Base-by-base conservation (phyloP, 768 basidiomycete species). In the Pisolithus microcarpus region DNA sequence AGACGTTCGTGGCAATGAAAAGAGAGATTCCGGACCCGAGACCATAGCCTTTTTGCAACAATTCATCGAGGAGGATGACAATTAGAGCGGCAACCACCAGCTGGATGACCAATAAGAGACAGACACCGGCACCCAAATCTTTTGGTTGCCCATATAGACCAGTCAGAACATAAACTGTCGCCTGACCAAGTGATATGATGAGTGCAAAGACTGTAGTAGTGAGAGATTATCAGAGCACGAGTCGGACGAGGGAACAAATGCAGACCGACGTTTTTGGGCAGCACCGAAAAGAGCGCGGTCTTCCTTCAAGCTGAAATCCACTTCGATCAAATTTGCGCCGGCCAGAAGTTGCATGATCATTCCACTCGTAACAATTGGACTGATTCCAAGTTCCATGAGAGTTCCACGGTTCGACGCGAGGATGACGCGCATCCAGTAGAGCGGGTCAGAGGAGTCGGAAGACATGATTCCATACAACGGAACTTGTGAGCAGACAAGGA, bases 341-440 rank as follows among this genome's bases (percentile, higher is more conserved):
- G 95, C 93, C 55, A 99, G 79, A 40, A 99, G 85, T 71, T 99
- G 96, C 91, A 99, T 98, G 70, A 97, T 99, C 95, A 97, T 98
- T 63, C 96, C 96, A 47, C 87, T 90, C 9, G 96, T 99, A 67
- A 98, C 82, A 65, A 98, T 96, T 38, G 96, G 96, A 26, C 85
- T 94, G 61, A 98, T 98, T 53, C 96, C 95, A 54, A 99, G 83
- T 72, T 99, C 96, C 96, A 99, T 99, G 55, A 98, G 85, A 1
- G 96, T 98, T 56, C 96, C 96, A 53, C 95, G 82, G 75, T 98
- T 98, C 7, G 92, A 96, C 21, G 96, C 95, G 54, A 99, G 82
- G 72, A 99, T 98, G 74, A 95, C 95, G 72, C 95, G 90, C 87
- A 97, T 93, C 96, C 95, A 98, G 76, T 96, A 97, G 39, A 99